phyloP scores from a whole-genome alignment of 2,329 filamentous ascomycete species.

The Penicillium brasilianum region DNA sequence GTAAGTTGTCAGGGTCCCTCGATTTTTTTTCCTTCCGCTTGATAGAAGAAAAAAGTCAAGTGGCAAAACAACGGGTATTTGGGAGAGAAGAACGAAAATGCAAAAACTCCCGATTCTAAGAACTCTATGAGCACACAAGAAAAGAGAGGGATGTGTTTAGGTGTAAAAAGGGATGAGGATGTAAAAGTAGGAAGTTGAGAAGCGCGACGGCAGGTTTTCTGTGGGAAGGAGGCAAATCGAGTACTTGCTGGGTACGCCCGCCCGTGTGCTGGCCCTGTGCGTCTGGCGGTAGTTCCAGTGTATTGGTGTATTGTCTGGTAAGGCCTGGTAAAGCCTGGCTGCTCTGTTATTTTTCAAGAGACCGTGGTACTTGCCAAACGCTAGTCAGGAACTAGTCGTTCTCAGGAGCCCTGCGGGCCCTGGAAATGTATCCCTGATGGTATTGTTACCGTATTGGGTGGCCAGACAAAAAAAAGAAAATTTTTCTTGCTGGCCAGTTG shows the following conservation, averaged over 20 bases:
- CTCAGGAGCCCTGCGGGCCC: neutral
- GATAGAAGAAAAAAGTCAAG: constrained; percentile 32
- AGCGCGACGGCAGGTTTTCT: constrained; percentile 28
- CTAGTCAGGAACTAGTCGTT: neutral
- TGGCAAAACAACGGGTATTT: constrained; percentile 26
- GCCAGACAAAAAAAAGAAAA: constrained; percentile 20
- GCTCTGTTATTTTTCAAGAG: neutral
- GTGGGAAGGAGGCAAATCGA: constrained; percentile 38
- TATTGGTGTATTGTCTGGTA: constrained; percentile 1
- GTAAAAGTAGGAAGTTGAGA: constrained; percentile 30
- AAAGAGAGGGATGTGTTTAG: constrained; percentile 34
- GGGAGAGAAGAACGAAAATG: constrained; percentile 32
- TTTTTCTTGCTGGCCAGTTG: constrained; percentile 28
- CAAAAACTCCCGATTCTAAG: constrained; percentile 38
- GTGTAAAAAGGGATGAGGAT: constrained; percentile 35
- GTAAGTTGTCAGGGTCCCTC: constrained; percentile 17
- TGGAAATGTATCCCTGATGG: neutral
- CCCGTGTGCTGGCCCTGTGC: constrained; percentile 19
- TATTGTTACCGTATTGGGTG: constrained; percentile 18
- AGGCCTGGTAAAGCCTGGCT: neutral
- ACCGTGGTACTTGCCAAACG: constrained; percentile 4
- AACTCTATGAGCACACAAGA: constrained; percentile 39
- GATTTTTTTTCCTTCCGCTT: constrained; percentile 31
- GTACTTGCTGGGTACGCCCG: constrained; percentile 25
- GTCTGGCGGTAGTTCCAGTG: neutral